Base-by-base conservation (phyloP, 352 stramenopile genomes). In the Thalassiosira pacifica region DNA sequence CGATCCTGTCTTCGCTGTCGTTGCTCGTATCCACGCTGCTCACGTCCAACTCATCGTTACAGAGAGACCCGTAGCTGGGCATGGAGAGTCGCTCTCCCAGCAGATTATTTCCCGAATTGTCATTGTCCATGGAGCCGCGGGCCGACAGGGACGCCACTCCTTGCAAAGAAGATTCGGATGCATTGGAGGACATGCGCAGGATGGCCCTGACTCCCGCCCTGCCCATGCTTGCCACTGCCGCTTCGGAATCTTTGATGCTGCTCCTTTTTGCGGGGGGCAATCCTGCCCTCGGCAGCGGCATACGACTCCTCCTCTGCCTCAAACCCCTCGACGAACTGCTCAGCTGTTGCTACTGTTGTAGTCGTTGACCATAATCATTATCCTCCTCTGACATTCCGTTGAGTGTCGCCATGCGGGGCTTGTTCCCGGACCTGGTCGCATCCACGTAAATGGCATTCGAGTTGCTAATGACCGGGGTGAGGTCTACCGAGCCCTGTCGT, bases 401-500 rank as follows among this genome's bases (percentile, higher is more conserved):
- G 27, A 24, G 2, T 19, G 29, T 10, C 27, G 29, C 1, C 18
- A 68, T 4, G n/a, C 57, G 57, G 45, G 22, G 26, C n/a, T 27
- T 19, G 22, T 18, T 1, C 4, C 34, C 37, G 24, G 32, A 57
- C 24, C 2, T 3, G 18, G 16, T 42, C 0, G 29, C 52, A 53
- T 59, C 48, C 10, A 78, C 69, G 34, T 69, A 69, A 4, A 27
- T n/a, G 31, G 37, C 57, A 42, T 68, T 69, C 27, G 69, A 78
- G 45, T 78, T 78, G 3, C 53, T 45, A 52, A 78, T 78, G 2
- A 78, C 70, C 34, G 70, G 70, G 16, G 70, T 78, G 10, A 78
- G 29, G 24, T 78, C 70, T n/a, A n/a, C n/a, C n/a, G n/a, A n/a
- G n/a, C n/a, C n/a, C n/a, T n/a, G n/a, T n/a, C n/a, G n/a, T n/a